phyloP scores from a whole-genome alignment of 495 filamentous ascomycete species.

The Cryomyces minteri region DNA sequence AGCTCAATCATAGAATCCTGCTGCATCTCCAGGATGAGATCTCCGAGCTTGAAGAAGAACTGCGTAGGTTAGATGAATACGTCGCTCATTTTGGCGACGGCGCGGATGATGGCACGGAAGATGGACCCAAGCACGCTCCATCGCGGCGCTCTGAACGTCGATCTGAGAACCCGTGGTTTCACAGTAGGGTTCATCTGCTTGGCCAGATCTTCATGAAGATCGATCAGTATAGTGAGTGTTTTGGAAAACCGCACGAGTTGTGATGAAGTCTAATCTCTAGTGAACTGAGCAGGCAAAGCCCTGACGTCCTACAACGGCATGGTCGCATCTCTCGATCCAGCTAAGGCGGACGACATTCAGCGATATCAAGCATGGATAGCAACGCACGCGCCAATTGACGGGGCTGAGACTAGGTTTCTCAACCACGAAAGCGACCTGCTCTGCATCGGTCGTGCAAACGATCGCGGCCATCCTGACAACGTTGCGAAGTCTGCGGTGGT shows the following conservation, averaged over 20 bases:
- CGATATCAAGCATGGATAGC: constrained; percentile 51
- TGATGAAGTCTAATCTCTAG: neutral
- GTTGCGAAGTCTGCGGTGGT: neutral
- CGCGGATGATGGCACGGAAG: neutral
- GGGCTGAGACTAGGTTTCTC: constrained; percentile 51
- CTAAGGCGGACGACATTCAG: constrained; percentile 36
- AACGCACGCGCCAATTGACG: constrained; percentile 38
- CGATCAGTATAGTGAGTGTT: constrained; percentile 61
- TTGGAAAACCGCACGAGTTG: neutral
- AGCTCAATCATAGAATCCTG: constrained; percentile 68
- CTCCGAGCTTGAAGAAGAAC: constrained; percentile 10
- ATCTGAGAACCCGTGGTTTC: constrained; percentile 49
- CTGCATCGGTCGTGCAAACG: neutral
- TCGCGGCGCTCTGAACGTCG: constrained; percentile 52
- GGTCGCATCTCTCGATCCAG: constrained; percentile 32
- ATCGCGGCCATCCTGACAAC: neutral
- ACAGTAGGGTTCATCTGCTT: constrained; percentile 50
- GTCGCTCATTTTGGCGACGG: constrained; percentile 33
- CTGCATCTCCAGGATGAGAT: constrained; percentile 44
- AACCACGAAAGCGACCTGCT: constrained; percentile 43
- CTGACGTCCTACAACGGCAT: constrained; percentile 44
- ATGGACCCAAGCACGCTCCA: constrained; percentile 25
- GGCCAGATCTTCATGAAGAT: constrained; percentile 55
- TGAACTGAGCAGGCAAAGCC: constrained; percentile 36
- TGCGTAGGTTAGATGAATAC: constrained; percentile 43